Conservation (phyloP, 1,284 basidiomycete genomes). For the Melampsora larici-populina region DNA sequence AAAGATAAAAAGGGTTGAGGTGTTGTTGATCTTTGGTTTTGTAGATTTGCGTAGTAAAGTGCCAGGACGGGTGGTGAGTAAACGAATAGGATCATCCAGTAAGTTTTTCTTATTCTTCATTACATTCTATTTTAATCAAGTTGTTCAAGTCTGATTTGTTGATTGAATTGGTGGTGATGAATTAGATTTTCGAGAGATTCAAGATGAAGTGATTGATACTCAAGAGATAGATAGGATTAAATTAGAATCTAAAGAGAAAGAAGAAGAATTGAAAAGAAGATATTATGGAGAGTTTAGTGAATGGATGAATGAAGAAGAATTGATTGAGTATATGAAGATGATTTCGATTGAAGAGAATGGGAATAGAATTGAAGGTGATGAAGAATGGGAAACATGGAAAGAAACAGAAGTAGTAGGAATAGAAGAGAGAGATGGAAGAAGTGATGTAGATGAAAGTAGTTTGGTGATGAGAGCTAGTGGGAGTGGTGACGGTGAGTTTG, state of each 20-base stretch:
- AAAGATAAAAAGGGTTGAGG: no score
- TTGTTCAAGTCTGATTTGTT: not conserved
- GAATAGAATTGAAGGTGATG: not conserved
- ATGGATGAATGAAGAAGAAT: not conserved
- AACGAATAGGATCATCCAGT: not conserved
- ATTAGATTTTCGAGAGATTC: not conserved
- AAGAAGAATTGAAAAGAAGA: not conserved
- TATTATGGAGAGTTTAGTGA: not conserved
- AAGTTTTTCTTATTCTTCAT: not conserved
- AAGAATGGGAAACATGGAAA: not conserved
- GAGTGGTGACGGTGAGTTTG: no score
- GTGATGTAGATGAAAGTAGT: not conserved
- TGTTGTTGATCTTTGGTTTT: no score
- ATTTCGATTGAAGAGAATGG: not conserved
- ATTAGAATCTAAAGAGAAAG: not conserved
- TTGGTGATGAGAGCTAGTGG: not conserved
- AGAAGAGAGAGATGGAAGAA: not conserved
- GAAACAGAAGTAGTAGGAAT: not conserved
- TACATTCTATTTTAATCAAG: not conserved
- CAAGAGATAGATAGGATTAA: not conserved
- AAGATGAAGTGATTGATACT: not conserved
- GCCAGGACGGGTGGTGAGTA: not conserved
- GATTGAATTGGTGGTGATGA: not conserved
- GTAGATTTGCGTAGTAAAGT: not conserved
- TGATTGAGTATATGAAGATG: not conserved